Evolutionary conservation across 176 grass and related monocot genomes (phyloP).

Genomic region (Areca catechu): DNA sequence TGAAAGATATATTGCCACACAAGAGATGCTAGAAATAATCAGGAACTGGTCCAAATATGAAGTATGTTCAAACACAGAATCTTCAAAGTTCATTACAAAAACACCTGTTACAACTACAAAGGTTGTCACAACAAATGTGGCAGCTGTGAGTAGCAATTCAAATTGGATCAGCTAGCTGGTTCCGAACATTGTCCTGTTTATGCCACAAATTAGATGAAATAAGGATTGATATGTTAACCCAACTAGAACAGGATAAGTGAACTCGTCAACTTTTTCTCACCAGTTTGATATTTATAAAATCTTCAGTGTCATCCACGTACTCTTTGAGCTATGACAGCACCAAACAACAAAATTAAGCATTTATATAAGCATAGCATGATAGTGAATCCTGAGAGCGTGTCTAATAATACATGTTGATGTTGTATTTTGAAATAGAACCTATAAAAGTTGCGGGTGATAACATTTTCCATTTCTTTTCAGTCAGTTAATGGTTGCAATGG

Average conservation of each 20-base stretch:
- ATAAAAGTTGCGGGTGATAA: conserved; percentile 58
- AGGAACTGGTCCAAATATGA: conserved; percentile 13
- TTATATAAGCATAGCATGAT: neutral
- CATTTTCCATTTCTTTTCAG: too few relatives aligned
- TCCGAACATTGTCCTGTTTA: conserved; percentile 19
- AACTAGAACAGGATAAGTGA: neutral
- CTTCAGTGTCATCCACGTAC: conserved; percentile 18
- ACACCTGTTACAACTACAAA: conserved; percentile 18
- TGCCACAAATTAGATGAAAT: neutral
- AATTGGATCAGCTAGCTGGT: conserved; percentile 23
- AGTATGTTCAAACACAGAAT: conserved; percentile 9
- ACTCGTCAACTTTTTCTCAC: neutral
- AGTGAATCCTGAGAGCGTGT: too few relatives aligned
- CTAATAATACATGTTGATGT: too few relatives aligned
- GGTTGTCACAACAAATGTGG: conserved; percentile 12
- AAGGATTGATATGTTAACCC: neutral
- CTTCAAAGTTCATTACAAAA: conserved; percentile 23
- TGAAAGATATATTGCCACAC: neutral
- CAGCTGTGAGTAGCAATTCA: conserved; percentile 18
- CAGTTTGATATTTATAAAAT: conserved; percentile 20
- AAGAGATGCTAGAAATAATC: conserved; percentile 3
- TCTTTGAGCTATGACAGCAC: conserved; percentile 12
- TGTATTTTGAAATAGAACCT: conserved; percentile 4
- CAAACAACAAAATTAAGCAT: neutral
- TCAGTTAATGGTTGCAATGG: too few relatives aligned